phyloP scores from a whole-genome alignment of 805 yeast species.

The Helenozyma baotianmanensis region DNA sequence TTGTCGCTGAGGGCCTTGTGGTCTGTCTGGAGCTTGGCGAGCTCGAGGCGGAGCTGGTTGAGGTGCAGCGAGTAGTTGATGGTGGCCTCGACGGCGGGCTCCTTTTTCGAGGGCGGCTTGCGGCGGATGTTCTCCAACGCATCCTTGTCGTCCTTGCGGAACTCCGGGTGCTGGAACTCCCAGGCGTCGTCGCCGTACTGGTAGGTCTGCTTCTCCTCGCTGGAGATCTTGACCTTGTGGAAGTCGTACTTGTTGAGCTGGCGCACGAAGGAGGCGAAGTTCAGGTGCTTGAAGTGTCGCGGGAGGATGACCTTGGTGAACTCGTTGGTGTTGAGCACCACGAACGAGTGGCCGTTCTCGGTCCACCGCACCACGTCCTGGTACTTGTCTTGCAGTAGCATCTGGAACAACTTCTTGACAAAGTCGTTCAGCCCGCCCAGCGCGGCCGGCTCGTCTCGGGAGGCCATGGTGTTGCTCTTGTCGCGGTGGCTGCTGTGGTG shows the following conservation, averaged over 20 bases:
- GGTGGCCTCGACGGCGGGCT: constrained; percentile 7
- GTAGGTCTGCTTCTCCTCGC: constrained; percentile 49
- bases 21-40: constrained; percentile 32
- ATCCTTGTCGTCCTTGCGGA: constrained; percentile 69
- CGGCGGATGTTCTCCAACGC: constrained; percentile 83
- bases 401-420: constrained; percentile 72
- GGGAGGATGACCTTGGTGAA: constrained; percentile 88
- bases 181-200: constrained; percentile 78
- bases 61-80: constrained; percentile 12
- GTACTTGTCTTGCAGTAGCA: constrained; percentile 80
- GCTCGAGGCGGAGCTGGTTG: constrained; percentile 24
- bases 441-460: constrained; percentile 9
- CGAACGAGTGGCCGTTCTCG: constrained; percentile 76
- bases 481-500: no score
- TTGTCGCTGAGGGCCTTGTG: constrained; percentile 37
- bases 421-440: constrained; percentile 64
- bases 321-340: constrained; percentile 84
- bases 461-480: background rate
- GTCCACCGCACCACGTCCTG: constrained; percentile 83
- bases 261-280: constrained; percentile 91
- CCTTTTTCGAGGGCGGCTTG: constrained; percentile 63
- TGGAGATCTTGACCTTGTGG: constrained; percentile 82
- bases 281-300: constrained; percentile 88
- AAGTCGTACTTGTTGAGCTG: constrained; percentile 96
- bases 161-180: constrained; percentile 94